A percentile compares a stretch with the other conserved stretches of the same genome.
Conservation (phyloP, 805 yeast genomes). For the Wickerhamomyces xylosicus region DNA sequence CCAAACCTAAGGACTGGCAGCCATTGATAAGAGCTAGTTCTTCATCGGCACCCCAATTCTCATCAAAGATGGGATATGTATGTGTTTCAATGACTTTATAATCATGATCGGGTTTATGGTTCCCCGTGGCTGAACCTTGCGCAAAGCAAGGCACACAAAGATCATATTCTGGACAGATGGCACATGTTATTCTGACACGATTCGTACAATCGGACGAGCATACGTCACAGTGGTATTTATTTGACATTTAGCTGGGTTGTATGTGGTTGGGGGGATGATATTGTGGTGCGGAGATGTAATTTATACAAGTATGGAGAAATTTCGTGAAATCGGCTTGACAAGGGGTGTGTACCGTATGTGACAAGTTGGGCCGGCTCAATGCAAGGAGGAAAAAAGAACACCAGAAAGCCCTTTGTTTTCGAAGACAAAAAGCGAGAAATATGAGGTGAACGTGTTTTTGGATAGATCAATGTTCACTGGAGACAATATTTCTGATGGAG, state of each 20-base stretch:
- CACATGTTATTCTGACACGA: slow-evolving; percentile 84
- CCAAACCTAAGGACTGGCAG: slow-evolving; percentile 82
- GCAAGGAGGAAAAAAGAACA: slow-evolving; percentile 1
- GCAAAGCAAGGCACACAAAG: slow-evolving; percentile 97
- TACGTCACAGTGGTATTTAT: slow-evolving; percentile 82
- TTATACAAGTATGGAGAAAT: too few relatives aligned
- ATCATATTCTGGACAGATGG: slow-evolving; percentile 87
- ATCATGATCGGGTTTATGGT: slow-evolving; percentile 91
- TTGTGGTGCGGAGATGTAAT: too few relatives aligned
- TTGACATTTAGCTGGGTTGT: slow-evolving; percentile 24
- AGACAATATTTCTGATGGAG: too few relatives aligned
- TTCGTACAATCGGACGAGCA: slow-evolving; percentile 95
- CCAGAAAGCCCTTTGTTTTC: too few relatives aligned
- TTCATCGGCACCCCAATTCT: slow-evolving; percentile 98
- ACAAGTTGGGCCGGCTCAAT: slow-evolving; percentile 4
- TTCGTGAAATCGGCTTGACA: too few relatives aligned
- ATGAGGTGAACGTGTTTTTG: too few relatives aligned
- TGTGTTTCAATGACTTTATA: slow-evolving; percentile 89
- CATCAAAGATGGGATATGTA: slow-evolving; percentile 83
- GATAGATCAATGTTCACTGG: too few relatives aligned
- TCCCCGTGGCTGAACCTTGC: slow-evolving; percentile 67
- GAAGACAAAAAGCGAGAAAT: too few relatives aligned
- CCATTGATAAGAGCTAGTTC: slow-evolving; percentile 85
- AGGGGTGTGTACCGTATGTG: slow-evolving; percentile 12
- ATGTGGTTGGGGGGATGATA: too few relatives aligned